These are phyloP conservation scores for Didymellaceae sp. DNA, from an alignment of 2,329 filamentous ascomycete species.

Conservation along the genomic window DNA sequence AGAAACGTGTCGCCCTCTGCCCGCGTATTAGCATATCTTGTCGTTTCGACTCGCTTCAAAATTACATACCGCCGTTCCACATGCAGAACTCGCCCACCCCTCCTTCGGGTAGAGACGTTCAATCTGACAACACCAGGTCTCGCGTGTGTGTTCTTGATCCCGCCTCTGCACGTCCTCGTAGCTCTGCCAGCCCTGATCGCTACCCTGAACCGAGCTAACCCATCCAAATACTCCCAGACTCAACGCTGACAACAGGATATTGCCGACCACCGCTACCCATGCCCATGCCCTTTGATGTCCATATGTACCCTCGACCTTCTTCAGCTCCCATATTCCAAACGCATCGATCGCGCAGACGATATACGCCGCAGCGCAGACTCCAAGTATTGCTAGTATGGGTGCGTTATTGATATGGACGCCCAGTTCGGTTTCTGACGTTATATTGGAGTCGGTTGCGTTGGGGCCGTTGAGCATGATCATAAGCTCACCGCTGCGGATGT, in stretches of 20 bases:
- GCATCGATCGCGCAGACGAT: conserved; percentile 26
- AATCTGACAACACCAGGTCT: conserved; percentile 40
- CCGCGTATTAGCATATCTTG: neutral
- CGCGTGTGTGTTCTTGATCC: conserved; percentile 27
- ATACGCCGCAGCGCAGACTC: conserved; percentile 24
- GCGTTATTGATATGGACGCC: conserved; percentile 20
- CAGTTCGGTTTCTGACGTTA: conserved; percentile 14
- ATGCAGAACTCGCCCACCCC: conserved; percentile 34
- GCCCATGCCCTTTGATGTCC: conserved; percentile 34
- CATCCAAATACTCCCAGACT: conserved; percentile 32
- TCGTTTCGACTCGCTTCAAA: neutral
- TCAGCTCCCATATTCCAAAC: conserved; percentile 40
- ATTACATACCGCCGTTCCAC: conserved; percentile 30
- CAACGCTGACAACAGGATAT: conserved; percentile 21
- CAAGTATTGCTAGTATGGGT: conserved; percentile 28
- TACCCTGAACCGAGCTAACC: conserved; percentile 26
- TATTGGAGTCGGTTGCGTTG: conserved; percentile 9
- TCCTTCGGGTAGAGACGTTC: conserved; percentile 22
- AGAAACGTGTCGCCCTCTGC: conserved; percentile 34
- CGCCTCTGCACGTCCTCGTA: conserved; percentile 24
- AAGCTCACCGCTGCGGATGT: conserved; percentile 19
- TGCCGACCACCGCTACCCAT: conserved; percentile 31
- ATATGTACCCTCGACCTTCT: conserved; percentile 33
- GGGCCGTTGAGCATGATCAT: conserved; percentile 22
- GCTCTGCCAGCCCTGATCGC: conserved; percentile 23